Percentiles rank a stretch among this genome's conserved stretches.
phyloP scores from a whole-genome alignment of 768 basidiomycete genomes.

The Leccinum broughii region DNA sequence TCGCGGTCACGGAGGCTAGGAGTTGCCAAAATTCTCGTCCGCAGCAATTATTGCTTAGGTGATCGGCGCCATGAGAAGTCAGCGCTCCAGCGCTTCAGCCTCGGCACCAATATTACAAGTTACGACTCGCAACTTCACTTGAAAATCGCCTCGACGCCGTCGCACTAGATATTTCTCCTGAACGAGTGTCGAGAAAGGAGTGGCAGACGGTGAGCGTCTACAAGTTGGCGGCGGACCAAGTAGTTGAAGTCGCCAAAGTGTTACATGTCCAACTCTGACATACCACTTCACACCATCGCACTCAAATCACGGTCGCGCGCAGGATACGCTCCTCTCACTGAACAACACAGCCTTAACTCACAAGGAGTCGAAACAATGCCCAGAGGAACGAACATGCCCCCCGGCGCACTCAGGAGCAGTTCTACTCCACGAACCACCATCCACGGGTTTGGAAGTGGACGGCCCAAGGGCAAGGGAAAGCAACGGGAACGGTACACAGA shows the following conservation, averaged over 20 bases:
- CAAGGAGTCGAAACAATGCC: constrained; percentile 21
- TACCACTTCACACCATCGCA: constrained; percentile 64
- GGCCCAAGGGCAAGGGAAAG: constrained; percentile 39
- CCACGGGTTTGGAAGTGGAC: constrained; percentile 17
- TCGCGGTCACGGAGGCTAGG: too few species aligned
- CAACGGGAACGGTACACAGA: constrained; percentile 59
- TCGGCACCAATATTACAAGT: not conserved
- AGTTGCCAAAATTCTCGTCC: too few species aligned
- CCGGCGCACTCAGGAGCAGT: constrained; percentile 34
- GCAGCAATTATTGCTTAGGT: too few species aligned
- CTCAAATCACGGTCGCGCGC: constrained; percentile 44
- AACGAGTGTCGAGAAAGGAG: not conserved
- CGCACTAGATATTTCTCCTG: not conserved
- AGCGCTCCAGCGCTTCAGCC: too few species aligned
- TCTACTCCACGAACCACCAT: constrained; percentile 30
- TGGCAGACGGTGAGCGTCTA: constrained; percentile 4
- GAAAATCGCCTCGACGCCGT: not conserved
- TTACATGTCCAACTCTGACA: constrained; percentile 52
- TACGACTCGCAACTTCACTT: not conserved
- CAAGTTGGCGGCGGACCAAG: not conserved
- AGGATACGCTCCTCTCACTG: constrained; percentile 46
- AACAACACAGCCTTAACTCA: constrained; percentile 28
- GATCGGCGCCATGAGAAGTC: too few species aligned
- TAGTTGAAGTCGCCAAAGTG: not conserved
- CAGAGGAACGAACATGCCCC: constrained; percentile 27